A percentile compares a stretch with the other conserved stretches of the same genome.
These are phyloP conservation scores for Volvariella volvacea DNA, from an alignment of 1,284 basidiomycete species.

Conservation along the genomic window DNA sequence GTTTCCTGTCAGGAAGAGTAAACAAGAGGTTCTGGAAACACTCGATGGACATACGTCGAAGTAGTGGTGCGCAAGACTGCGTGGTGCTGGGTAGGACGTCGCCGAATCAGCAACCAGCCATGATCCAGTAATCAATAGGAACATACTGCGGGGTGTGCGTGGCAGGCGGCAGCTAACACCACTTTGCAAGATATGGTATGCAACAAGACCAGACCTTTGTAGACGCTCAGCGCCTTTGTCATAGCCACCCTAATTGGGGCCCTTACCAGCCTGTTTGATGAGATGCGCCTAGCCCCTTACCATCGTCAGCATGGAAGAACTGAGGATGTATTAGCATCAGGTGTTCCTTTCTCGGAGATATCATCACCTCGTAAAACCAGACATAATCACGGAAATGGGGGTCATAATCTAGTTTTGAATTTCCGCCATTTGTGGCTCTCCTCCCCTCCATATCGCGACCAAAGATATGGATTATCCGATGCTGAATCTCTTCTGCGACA, in stretches of 20 bases:
- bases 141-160: constrained; percentile 81
- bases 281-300: constrained; percentile 88
- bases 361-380: constrained; percentile 85
- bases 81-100: constrained; percentile 56
- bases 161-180: constrained; percentile 81
- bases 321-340: constrained; percentile 19
- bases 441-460: constrained; percentile 81
- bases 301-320: constrained; percentile 95
- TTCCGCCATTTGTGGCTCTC: constrained; percentile 89
- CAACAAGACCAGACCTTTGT: constrained; percentile 80
- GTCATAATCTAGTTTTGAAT: constrained; percentile 82
- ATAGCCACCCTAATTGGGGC: constrained; percentile 9
- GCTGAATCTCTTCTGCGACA: constrained; percentile 95
- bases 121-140: constrained; percentile 1
- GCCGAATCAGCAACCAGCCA: constrained; percentile 8
- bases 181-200: constrained; percentile 86
- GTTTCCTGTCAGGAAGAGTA: constrained; percentile 48
- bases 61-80: constrained; percentile 86
- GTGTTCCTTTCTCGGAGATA: constrained; percentile 11
- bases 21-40: constrained; percentile 2
- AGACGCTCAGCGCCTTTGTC: constrained; percentile 1
- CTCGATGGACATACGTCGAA: constrained; percentile 65
- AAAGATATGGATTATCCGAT: constrained; percentile 96
- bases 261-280: constrained; percentile 94
- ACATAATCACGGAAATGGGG: constrained; percentile 97